Base-by-base conservation (phyloP, 2,329 filamentous ascomycete genomes). In the Rhinocladiella similis region DNA sequence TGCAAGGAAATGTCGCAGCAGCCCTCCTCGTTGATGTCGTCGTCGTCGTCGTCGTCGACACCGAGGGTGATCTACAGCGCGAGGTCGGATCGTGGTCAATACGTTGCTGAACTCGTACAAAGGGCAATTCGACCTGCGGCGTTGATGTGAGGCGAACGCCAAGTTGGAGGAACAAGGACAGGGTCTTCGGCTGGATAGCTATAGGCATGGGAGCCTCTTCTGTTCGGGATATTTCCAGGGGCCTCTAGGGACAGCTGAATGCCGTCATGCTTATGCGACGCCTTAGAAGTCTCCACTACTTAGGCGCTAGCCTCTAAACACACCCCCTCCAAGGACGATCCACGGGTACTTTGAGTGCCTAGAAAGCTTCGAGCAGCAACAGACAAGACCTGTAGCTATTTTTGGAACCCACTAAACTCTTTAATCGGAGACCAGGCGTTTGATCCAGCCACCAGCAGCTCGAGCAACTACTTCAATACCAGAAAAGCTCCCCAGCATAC, bases 161-260 rank as follows among this genome's bases (percentile, higher is more conserved):
- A 46, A 46, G 43, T 20, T 46, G 43, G 43, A 46, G 43, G 29
- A 46, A 25, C 43, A 27, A 14, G 43, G 43, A 46, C 22, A 29
- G 22, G 43, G 43, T 20, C 18, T 22, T 43, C 41, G 41, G 41
- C 41, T 12, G 18, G 5, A 22, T 16, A 22, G 18, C 16, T 33
- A 3, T 33, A 33, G 29, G 29, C 29, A 33, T 10, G 29, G 29
- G 2, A 3, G 29, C 7, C 29, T 25, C 22, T 12, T 10, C 29
- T 33, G 29, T 33, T 33, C 10, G 29, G 29, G 29, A 33, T 12
- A 33, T 33, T 33, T 33, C 29, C 29, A 33, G 29, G 29, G 29
- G 29, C 29, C 29, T 33, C 29, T 33, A 33, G 10, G 29, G 29
- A 6, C 29, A 6, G 10, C 10, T 3, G 10, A 33, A 33, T 33